Conservation (phyloP, 805 yeast species). For the Candida alai region DNA sequence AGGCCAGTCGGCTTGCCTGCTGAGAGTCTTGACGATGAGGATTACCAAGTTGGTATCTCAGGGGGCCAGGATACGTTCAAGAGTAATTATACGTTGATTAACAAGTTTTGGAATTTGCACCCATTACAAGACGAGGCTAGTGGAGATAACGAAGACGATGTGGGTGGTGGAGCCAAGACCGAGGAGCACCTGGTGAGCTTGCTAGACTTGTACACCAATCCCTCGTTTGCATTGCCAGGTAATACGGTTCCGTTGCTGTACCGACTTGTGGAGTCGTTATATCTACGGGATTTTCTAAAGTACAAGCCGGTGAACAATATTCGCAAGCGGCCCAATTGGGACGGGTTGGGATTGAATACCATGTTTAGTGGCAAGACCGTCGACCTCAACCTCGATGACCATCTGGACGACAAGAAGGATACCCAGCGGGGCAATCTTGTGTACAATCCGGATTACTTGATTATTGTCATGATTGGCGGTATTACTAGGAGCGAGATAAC, state of each 20-base stretch:
- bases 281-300: constrained; percentile 48
- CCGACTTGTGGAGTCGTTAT: constrained; percentile 67
- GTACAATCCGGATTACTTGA: constrained; percentile 18
- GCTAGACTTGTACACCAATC: constrained; percentile 39
- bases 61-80: constrained; percentile 28
- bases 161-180: constrained; percentile 7
- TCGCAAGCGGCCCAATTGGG: constrained; percentile 42
- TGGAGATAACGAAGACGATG: constrained; percentile 9
- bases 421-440: not conserved
- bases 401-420: constrained; percentile 7
- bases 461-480: constrained; percentile 76
- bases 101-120: constrained; percentile 46
- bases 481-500: constrained; percentile 81
- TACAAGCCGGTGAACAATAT: constrained; percentile 37
- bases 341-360: constrained; percentile 36
- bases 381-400: constrained; percentile 33
- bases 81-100: constrained; percentile 34
- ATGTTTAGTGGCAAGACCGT: constrained; percentile 39
- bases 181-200: constrained; percentile 7
- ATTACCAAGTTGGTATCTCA: constrained; percentile 27
- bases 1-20: constrained; percentile 9
- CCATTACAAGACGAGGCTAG: constrained; percentile 33
- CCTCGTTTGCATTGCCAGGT: constrained; percentile 73
- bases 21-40: constrained; percentile 13
- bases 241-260: constrained; percentile 68